Conservation (phyloP, 306 rosid genomes). For the Astragalus glycyphyllos region DNA sequence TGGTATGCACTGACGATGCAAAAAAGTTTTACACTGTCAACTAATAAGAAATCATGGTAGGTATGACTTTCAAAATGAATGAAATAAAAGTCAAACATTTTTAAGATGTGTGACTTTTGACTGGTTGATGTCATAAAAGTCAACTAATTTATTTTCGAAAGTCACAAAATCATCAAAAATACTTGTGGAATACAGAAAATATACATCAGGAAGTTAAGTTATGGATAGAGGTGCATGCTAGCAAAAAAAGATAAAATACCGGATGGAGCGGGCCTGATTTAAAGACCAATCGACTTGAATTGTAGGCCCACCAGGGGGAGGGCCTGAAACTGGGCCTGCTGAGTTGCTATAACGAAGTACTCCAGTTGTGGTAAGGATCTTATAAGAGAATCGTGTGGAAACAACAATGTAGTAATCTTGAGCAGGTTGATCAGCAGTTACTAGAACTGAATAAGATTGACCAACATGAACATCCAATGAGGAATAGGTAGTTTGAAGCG, state of each 20-base stretch:
- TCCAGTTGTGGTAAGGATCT: conserved; percentile 70
- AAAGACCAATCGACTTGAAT: conserved; percentile 97
- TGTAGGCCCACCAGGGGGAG: conserved; percentile 98
- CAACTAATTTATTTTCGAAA: too few species aligned
- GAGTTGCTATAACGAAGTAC: conserved; percentile 85
- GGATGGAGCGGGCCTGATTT: conserved; percentile 97
- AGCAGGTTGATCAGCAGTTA: conserved; percentile 89
- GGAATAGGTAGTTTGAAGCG: conserved; percentile 82
- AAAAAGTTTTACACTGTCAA: too few species aligned
- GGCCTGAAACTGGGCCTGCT: conserved; percentile 77
- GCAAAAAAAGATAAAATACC: conserved; percentile 51
- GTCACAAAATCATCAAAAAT: too few species aligned
- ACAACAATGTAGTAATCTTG: conserved; percentile 80
- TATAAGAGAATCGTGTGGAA: conserved; percentile 72
- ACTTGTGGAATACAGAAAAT: too few species aligned
- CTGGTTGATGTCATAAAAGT: too few species aligned
- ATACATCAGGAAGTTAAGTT: too few species aligned
- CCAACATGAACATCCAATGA: conserved; percentile 92
- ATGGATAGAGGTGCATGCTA: too few species aligned
- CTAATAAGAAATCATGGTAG: too few species aligned
- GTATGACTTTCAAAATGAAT: too few species aligned
- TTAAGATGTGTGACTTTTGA: too few species aligned
- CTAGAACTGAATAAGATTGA: conserved; percentile 85
- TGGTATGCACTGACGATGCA: too few species aligned
- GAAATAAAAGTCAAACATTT: too few species aligned